Evolutionary conservation across 768 basidiomycete genomes (phyloP), one percentile per base, ranked within the genome.

Genomic region (Tricholoma sp.): DNA sequence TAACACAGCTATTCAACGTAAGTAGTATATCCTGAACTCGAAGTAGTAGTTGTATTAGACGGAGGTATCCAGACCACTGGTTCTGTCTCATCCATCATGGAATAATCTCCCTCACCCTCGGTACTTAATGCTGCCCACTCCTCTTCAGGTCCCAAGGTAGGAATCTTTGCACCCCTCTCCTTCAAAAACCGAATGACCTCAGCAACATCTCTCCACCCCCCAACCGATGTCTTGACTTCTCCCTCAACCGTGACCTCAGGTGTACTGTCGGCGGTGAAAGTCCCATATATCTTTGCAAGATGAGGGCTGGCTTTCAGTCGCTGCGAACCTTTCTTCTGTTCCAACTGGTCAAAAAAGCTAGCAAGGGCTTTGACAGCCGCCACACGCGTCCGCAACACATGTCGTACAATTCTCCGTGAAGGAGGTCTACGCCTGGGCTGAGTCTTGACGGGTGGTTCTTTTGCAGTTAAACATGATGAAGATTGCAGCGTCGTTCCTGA

Each of bases 381-480:
- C 4, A 86, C 80, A n/a, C 95, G 86, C 24, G 89, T 87, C 15
- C 90, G 81, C 52, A 98, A 76, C 55, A 97, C 89, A 71, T 97
- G 92, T 17, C 91, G 89, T 63, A 98, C 85, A 57, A 97, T 83
- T 45, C 86, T 82, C 45, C 91, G 85, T 8, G 91, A 87, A 9
- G 92, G 87, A 1, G 93, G 86, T 20, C 81, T 70, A 49, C 76
- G 78, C 51, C 63, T 67, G 3, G 70, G 63, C 28, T 68, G 69
- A 33, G 65, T 58, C 59, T 75, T 70, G 17, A 71, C 76, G 9
- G 75, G 75, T 2, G 78, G 78, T 57, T 82, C 80, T 29, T 72
- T 54, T 48, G 69, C 57, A 1, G 67, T 60, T 13, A 55, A 58
- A 18, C 49, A 57, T 51, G 59, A 54, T 18, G 60, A 36, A 11